phyloP scores from a whole-genome alignment of 805 yeast genomes.

The Starmerella geochares region DNA sequence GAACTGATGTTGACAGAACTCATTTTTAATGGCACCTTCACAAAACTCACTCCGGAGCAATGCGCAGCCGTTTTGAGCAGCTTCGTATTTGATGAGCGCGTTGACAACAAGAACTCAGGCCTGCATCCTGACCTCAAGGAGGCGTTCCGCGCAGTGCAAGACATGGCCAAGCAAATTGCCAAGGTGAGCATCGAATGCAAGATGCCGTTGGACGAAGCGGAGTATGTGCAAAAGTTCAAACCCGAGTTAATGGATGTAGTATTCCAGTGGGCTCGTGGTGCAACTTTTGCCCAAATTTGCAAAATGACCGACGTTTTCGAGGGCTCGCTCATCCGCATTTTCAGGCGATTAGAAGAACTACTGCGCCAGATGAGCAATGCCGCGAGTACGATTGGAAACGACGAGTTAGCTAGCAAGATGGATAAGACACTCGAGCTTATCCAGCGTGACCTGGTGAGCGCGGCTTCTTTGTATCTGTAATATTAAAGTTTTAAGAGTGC shows the following conservation, averaged over 20 bases:
- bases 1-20: slow-evolving; percentile 89
- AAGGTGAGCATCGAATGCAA: slow-evolving; percentile 82
- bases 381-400: slow-evolving; percentile 88
- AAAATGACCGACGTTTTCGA: slow-evolving; percentile 98
- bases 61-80: slow-evolving; percentile 87
- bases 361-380: slow-evolving; percentile 82
- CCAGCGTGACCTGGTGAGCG: slow-evolving; percentile 92
- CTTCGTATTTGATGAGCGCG: slow-evolving; percentile 93
- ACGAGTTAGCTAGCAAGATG: slow-evolving; percentile 78
- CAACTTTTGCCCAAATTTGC: slow-evolving; percentile 90
- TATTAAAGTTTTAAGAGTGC: neutral
- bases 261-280: slow-evolving; percentile 93
- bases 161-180: slow-evolving; percentile 85
- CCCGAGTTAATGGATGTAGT: slow-evolving; percentile 96
- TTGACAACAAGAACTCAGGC: slow-evolving; percentile 66
- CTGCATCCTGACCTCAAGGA: slow-evolving; percentile 84
- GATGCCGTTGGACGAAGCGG: slow-evolving; percentile 80
- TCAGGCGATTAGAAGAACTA: slow-evolving; percentile 87
- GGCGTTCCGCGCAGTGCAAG: slow-evolving; percentile 78
- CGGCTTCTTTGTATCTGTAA: slow-evolving; percentile 75
- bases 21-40: slow-evolving; percentile 90
- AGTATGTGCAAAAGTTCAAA: slow-evolving; percentile 82
- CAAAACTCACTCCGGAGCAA: slow-evolving; percentile 76
- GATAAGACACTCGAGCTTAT: slow-evolving; percentile 72
- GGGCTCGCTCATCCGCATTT: slow-evolving; percentile 90